Evolutionary conservation across 352 stramenopile species (phyloP), one percentile per base, ranked within the genome.

Genomic region (Phytopythium delawarense): DNA sequence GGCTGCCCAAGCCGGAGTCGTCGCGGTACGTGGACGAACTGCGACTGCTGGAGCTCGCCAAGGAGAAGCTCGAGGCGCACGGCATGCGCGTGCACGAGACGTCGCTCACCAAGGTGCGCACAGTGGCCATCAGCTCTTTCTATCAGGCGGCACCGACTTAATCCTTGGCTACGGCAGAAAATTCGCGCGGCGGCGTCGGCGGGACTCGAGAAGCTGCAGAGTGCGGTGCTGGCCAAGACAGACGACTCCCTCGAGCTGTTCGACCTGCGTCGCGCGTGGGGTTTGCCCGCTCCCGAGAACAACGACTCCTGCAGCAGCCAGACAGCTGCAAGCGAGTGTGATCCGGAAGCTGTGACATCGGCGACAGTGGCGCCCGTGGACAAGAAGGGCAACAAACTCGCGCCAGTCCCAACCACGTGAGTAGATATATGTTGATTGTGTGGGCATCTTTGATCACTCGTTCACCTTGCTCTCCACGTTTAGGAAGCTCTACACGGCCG

Each of bases 251-350:
- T 76, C 16, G 72, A 87, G 50, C 69, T 90, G 20, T 71, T 65
- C 1, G 71, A 75, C 46, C 65, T 90, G 42, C 78, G 79, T 40
- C 78, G 69, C 50, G 78, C 80, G 13, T 90, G 81, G 81, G 79
- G 79, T 2, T 54, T 87, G 20, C 35, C 18, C 45, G 18, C 7
- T 42, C n/a, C 35, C 20, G 32, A 20, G 25, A 12, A 11, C 25
- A 12, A 30, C 35, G 28, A 30, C 16, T 21, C 30, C 21, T 8
- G 2, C 18, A 42, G 30, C 8, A 57, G 30, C 50, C 23, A 39
- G 13, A 34, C 32, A 12, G 16, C 5, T 4, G 11, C 34, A 34
- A 49, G 42, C 20, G 42, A 49, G 42, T 23, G 20, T 18, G 42
- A 49, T 21, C 20, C 20, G n/a, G 42, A 49, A 15, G 20, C 42